phyloP scores from a whole-genome alignment of 345 rosid genomes.

The Cardamine occulta region DNA sequence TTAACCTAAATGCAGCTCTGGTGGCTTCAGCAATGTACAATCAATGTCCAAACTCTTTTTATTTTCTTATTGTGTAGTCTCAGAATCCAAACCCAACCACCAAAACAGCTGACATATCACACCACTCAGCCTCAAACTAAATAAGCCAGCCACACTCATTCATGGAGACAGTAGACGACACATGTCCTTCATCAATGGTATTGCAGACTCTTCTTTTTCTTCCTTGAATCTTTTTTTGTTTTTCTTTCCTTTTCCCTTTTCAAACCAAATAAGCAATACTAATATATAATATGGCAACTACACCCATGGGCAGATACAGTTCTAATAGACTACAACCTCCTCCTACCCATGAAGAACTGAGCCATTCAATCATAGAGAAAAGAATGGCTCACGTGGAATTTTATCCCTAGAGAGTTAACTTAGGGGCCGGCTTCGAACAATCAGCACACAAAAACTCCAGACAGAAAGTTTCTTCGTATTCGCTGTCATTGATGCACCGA shows the following conservation, averaged over 20 bases:
- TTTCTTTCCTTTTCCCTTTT: not conserved
- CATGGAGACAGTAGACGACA: not conserved
- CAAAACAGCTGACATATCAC: slow-evolving; percentile 1
- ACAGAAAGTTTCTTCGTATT: slow-evolving; percentile 85
- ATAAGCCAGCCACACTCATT: slow-evolving; percentile 1
- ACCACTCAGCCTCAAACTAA: not conserved
- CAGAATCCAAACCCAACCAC: not conserved
- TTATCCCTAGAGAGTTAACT: slow-evolving; percentile 43
- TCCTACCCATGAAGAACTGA: slow-evolving; percentile 49
- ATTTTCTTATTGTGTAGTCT: slow-evolving; percentile 2
- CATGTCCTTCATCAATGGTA: not conserved
- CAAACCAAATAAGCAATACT: slow-evolving; percentile 18
- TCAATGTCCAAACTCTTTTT: slow-evolving; percentile 9
- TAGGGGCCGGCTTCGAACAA: slow-evolving; percentile 51
- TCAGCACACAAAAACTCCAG: slow-evolving; percentile 72
- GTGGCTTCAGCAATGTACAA: slow-evolving; percentile 17
- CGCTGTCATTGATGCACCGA: slow-evolving; percentile 74
- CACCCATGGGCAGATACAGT: slow-evolving; percentile 30
- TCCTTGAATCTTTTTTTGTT: not conserved
- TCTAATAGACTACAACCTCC: slow-evolving; percentile 36
- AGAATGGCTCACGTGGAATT: slow-evolving; percentile 30
- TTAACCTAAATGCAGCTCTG: not conserved
- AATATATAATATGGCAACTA: not conserved
- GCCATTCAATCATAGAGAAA: slow-evolving; percentile 33
- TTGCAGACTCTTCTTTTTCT: not conserved